Evolutionary conservation across 2,329 filamentous ascomycete species (phyloP), one percentile per base, ranked within the genome.

Genomic region (Fusarium guadeloupense): DNA sequence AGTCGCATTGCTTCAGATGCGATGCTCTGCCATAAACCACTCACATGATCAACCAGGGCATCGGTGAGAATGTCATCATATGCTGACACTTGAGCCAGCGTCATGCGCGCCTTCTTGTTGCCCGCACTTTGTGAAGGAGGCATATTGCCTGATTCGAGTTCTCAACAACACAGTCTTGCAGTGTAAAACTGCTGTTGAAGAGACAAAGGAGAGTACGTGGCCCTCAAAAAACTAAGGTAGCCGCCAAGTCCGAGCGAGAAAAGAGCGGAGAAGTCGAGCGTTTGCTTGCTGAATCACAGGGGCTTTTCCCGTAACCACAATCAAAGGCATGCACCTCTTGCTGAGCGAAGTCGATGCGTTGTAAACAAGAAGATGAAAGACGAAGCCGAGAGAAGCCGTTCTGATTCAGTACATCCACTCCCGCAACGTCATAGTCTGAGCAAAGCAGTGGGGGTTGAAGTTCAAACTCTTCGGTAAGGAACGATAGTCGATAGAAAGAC

Each of bases 1-100:
- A 66, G 43, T 44, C 40, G 54, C 54, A 56, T 56, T 52, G 34
- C 40, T 26, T 44, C 34, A 39, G 14, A 53, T 19, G 28, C 30
- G 31, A 42, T 37, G n/a, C 41, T 55, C 30, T 19, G 30, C 39
- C 8, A 38, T 43, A 55, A 56, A 42, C 30, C 28, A 84, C 90
- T 78, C 84, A 97, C 94, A 79, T 94, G 92, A 77, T 99, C 95
- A 59, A 99, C 89, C 47, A 99, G 87, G 67, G 92, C 91, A 83
- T 99, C 95, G 8, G 95, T 99, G 61, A 96, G 82, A 64, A 98
- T 89, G 77, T 99, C 95, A 78, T 99, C 95, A 80, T 98, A 98
- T 43, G 90, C 89, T 26, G 93, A 90, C 70, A 99, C 81, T 81
- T 96, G 93, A 58, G 89, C 88, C 68, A 98, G 82, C 8, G 93